These are phyloP conservation scores for Hypoxylon sp. DNA, from an alignment of 2,329 filamentous ascomycete genomes.

Conservation along the genomic window DNA sequence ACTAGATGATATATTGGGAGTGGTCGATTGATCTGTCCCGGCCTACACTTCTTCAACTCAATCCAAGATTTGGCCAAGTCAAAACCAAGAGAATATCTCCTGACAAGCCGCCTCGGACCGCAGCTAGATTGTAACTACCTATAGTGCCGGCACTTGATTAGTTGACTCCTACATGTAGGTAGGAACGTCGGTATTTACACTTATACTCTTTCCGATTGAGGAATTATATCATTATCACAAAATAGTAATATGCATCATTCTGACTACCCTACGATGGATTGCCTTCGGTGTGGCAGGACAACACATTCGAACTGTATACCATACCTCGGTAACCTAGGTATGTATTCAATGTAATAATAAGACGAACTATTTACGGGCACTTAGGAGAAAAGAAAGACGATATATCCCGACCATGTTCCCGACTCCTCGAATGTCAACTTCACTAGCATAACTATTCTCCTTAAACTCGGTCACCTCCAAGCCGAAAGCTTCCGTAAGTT, in stretches of 20 bases:
- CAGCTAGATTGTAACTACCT: background rate
- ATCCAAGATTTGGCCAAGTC: background rate
- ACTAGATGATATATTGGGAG: background rate
- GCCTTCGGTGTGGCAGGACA: no score
- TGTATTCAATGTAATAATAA: background rate
- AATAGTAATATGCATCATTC: background rate
- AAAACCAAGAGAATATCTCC: background rate
- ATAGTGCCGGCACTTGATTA: slow-evolving; percentile 8
- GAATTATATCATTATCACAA: background rate
- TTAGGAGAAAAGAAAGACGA: background rate
- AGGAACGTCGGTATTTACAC: background rate
- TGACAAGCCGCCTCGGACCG: background rate
- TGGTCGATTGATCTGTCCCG: no score
- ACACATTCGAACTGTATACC: no score
- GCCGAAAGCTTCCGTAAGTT: slow-evolving; percentile 1
- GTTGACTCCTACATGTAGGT: background rate
- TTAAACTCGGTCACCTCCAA: background rate
- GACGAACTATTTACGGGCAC: background rate
- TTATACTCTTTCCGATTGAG: no score
- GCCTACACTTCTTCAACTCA: background rate
- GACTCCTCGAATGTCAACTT: background rate
- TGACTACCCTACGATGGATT: no score
- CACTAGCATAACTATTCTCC: background rate
- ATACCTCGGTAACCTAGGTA: no score
- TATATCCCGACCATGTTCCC: background rate